These are phyloP conservation scores for Penicillium italicum DNA, from an alignment of 2,329 filamentous ascomycete genomes.

Conservation along the genomic window DNA sequence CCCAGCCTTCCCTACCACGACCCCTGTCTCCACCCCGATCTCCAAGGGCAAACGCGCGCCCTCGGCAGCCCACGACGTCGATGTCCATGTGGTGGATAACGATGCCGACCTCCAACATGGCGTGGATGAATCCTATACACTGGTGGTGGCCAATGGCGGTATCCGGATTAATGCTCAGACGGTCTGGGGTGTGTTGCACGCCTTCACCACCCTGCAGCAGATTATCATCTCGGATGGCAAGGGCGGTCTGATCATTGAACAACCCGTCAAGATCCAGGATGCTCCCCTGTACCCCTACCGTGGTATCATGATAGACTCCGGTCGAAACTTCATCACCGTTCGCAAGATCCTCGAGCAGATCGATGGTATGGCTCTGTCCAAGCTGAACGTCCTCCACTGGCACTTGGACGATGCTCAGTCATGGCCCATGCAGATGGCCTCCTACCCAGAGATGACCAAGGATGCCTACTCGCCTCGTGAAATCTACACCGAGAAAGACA, in stretches of 20 bases:
- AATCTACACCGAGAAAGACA: conserved; percentile 43
- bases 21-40: conserved; percentile 25
- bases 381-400: conserved; percentile 58
- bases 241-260: conserved; percentile 49
- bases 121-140: conserved; percentile 56
- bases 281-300: conserved; percentile 53
- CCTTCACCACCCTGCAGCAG: conserved; percentile 57
- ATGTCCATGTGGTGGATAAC: conserved; percentile 46
- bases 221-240: conserved; percentile 50
- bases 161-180: conserved; percentile 51
- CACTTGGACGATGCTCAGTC: conserved; percentile 56
- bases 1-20: conserved; percentile 49
- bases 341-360: conserved; percentile 54
- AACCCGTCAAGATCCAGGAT: conserved; percentile 52
- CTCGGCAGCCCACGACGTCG: conserved; percentile 41
- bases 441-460: conserved; percentile 52
- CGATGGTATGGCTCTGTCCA: conserved; percentile 54
- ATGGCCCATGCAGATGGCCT: conserved; percentile 51
- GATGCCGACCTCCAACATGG: conserved; percentile 52
- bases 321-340: conserved; percentile 53
- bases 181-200: conserved; percentile 54
- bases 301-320: conserved; percentile 55
- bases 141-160: conserved; percentile 43
- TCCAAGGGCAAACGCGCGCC: conserved; percentile 31
- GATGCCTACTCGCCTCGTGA: conserved; percentile 54